These are phyloP conservation scores for Fusarium lyarnte DNA, from an alignment of 2,329 filamentous ascomycete species.

Conservation along the genomic window DNA sequence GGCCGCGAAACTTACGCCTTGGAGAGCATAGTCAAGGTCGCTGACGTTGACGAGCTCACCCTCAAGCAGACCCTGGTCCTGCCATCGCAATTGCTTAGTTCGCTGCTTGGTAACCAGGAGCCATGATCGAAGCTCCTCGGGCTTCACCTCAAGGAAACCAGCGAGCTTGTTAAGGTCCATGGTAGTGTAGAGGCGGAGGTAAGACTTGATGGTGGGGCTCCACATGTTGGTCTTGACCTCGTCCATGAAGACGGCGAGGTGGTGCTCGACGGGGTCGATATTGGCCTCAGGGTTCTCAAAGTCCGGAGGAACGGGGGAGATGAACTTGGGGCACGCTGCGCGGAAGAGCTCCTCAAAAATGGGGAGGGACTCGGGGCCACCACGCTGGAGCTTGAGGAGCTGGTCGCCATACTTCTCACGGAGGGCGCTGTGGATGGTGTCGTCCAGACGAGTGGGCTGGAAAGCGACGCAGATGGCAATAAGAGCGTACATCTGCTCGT, in stretches of 20 bases:
- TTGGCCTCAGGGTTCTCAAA: constrained; percentile 97
- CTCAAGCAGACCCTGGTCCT: constrained; percentile 85
- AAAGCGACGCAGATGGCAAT: constrained; percentile 99
- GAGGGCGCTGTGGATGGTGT: constrained; percentile 98
- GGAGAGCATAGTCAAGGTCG: constrained; percentile 96
- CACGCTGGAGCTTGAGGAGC: constrained; percentile 94
- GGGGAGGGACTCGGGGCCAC: constrained; percentile 92
- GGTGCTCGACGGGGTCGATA: constrained; percentile 96
- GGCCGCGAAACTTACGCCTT: constrained; percentile 73
- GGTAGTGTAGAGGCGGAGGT: constrained; percentile 98
- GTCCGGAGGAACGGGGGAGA: constrained; percentile 94
- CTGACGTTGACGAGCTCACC: constrained; percentile 93
- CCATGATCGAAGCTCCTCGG: constrained; percentile 95
- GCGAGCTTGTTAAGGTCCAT: constrained; percentile 99
- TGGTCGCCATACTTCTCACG: constrained; percentile 99
- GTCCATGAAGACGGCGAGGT: constrained; percentile 98
- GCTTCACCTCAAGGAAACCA: constrained; percentile 94
- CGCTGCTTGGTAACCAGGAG: constrained; percentile 98
- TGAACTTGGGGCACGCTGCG: constrained; percentile 98
- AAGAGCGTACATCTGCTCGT: constrained; percentile 99
- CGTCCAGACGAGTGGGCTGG: constrained; percentile 95
- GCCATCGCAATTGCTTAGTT: constrained; percentile 95
- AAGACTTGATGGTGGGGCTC: constrained; percentile 97
- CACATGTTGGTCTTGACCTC: constrained; percentile 99
- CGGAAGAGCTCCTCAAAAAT: constrained; percentile 99